Evolutionary conservation across 2,329 filamentous ascomycete genomes (phyloP).

Genomic region (Helotiales sp.): DNA sequence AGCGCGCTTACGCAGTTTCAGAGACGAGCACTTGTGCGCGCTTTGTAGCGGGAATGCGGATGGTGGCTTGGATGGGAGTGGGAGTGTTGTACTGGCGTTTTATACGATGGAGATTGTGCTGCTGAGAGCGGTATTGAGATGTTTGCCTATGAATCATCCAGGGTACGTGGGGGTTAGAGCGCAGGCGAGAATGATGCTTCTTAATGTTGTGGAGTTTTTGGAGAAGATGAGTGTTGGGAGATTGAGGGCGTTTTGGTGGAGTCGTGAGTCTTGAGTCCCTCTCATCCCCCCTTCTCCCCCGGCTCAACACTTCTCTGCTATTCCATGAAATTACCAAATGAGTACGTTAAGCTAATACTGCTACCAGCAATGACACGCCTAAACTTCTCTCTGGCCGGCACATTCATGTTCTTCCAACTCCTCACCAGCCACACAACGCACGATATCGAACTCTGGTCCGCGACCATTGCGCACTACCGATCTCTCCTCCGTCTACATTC

Average conservation of each 20-base stretch:
- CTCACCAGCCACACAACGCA: constrained; percentile 33
- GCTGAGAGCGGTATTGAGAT: constrained; percentile 32
- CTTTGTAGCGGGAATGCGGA: constrained; percentile 23
- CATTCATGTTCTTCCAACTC: constrained; percentile 38
- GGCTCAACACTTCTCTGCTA: background rate
- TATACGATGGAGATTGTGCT: constrained; percentile 35
- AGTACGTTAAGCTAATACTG: background rate
- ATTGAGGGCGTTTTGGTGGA: constrained; percentile 39
- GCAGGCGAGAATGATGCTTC: constrained; percentile 26
- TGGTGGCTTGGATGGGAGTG: constrained; percentile 28
- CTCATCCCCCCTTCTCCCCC: too few relatives aligned
- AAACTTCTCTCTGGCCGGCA: constrained; percentile 34
- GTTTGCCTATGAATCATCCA: constrained; percentile 26
- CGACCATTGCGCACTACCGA: constrained; percentile 36
- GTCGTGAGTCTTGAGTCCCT: too few relatives aligned
- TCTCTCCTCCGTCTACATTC: constrained; percentile 28
- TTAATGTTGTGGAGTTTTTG: constrained; percentile 31
- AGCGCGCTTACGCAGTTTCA: constrained; percentile 27
- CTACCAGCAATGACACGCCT: constrained; percentile 31
- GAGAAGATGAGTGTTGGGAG: constrained; percentile 34
- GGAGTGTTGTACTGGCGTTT: constrained; percentile 31
- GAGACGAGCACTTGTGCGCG: constrained; percentile 32
- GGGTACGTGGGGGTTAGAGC: constrained; percentile 25
- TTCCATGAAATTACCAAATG: background rate
- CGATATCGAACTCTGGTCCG: constrained; percentile 37